Conservation (phyloP, 805 yeast species). For the Suhomyces sp. region DNA sequence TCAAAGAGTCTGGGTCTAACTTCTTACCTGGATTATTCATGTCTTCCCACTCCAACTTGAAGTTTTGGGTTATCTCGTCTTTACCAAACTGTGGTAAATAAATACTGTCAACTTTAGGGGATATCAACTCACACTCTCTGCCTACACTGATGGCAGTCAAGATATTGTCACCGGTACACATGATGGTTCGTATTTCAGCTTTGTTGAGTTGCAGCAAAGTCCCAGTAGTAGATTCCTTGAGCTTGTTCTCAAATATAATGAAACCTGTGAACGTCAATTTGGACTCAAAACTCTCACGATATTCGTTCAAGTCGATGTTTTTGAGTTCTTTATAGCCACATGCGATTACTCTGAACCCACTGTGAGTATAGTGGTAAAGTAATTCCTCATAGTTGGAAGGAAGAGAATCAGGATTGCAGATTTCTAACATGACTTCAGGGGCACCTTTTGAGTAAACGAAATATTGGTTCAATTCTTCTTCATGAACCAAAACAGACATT, state of each 20-base stretch:
- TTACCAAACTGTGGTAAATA: slow-evolving; percentile 59
- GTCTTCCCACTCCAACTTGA: slow-evolving; percentile 63
- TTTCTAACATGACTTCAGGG: slow-evolving; percentile 83
- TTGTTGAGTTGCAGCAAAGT: slow-evolving; percentile 58
- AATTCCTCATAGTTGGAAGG: slow-evolving; percentile 74
- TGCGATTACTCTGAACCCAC: slow-evolving; percentile 93
- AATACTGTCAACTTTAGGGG: slow-evolving; percentile 30
- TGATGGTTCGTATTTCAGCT: slow-evolving; percentile 78
- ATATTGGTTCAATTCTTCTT: slow-evolving; percentile 9
- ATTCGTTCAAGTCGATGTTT: not conserved
- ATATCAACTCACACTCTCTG: slow-evolving; percentile 71
- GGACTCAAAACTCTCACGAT: slow-evolving; percentile 67
- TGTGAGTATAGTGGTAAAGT: slow-evolving; percentile 82
- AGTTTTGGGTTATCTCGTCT: slow-evolving; percentile 24
- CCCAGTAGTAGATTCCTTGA: slow-evolving; percentile 64
- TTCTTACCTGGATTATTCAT: slow-evolving; percentile 54
- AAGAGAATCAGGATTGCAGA: slow-evolving; percentile 68
- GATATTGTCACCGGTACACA: slow-evolving; percentile 98
- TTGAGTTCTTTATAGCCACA: slow-evolving; percentile 66
- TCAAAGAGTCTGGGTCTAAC: slow-evolving; percentile 64
- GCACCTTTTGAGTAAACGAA: slow-evolving; percentile 83
- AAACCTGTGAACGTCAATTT: slow-evolving; percentile 79
- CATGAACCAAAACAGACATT: slow-evolving; percentile 70
- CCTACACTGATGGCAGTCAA: slow-evolving; percentile 94
- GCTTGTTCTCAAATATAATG: slow-evolving; percentile 86